phyloP scores from a whole-genome alignment of 345 rosid genomes.

The Cardamine chenopodiifolia region DNA sequence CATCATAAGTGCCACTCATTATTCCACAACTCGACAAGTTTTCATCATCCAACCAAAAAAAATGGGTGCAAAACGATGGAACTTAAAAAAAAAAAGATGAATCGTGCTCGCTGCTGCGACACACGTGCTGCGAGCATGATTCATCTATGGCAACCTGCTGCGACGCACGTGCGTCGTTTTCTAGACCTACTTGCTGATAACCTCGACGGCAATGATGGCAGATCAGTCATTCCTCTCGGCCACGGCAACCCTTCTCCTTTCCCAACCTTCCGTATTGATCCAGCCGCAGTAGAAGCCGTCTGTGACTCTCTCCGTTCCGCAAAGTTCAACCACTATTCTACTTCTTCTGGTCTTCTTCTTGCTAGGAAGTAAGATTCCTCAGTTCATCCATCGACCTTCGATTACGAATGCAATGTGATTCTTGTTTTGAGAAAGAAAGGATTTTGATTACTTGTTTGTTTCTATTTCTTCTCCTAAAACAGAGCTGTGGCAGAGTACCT shows the following conservation, averaged over 20 bases:
- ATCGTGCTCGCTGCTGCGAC: too few relatives aligned
- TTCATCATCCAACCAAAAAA: background rate
- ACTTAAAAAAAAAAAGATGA: too few relatives aligned
- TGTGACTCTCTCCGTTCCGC: constrained; percentile 49
- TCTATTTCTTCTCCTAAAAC: background rate
- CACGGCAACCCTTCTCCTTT: constrained; percentile 63
- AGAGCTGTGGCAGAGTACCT: constrained; percentile 48
- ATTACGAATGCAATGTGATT: background rate
- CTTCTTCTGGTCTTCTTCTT: constrained; percentile 48
- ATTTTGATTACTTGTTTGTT: background rate
- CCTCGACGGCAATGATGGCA: constrained; percentile 41
- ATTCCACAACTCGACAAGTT: background rate
- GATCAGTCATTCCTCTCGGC: constrained; percentile 45
- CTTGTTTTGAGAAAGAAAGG: background rate
- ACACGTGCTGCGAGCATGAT: too few relatives aligned
- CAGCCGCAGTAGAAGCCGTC: constrained; percentile 53
- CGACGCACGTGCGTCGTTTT: too few relatives aligned
- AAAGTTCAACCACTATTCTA: constrained; percentile 50
- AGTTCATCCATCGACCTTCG: background rate
- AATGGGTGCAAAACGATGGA: constrained; percentile 20
- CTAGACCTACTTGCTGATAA: constrained; percentile 19
- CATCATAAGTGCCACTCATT: background rate
- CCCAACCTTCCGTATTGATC: constrained; percentile 47
- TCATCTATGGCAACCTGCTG: too few relatives aligned
- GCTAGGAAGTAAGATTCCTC: constrained; percentile 53